Evolutionary conservation across 176 grass and related monocot species (phyloP).

Genomic region (bread wheat (Triticum aestivum)): IWGSC_CS_RefSeq_v2.1 NC_057796.1:388606153-388606652

Average conservation of each 20-base stretch:
- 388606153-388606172: not conserved
- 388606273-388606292: conserved; percentile 92
- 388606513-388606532: conserved; percentile 99
- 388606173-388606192: not conserved
- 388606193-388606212: not conserved
- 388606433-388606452: conserved; percentile 93
- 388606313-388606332: conserved; percentile 87
- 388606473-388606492: conserved; percentile 95
- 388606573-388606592: not conserved
- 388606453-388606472: conserved; percentile 98
- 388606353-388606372: conserved; percentile 15
- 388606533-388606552: conserved; percentile 90
- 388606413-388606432: conserved; percentile 35
- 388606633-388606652: conserved; percentile 33
- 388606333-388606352: conserved; percentile 99
- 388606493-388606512: conserved; percentile 98
- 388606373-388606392: not conserved
- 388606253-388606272: conserved; percentile 96
- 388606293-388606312: conserved; percentile 79
- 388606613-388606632: not conserved
- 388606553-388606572: conserved; percentile 84
- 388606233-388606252: conserved; percentile 80
- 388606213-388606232: not conserved
- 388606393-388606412: not conserved
- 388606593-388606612: not conserved